phyloP scores from a whole-genome alignment of 2,329 filamentous ascomycete species.

The Alternaria rosae region DNA sequence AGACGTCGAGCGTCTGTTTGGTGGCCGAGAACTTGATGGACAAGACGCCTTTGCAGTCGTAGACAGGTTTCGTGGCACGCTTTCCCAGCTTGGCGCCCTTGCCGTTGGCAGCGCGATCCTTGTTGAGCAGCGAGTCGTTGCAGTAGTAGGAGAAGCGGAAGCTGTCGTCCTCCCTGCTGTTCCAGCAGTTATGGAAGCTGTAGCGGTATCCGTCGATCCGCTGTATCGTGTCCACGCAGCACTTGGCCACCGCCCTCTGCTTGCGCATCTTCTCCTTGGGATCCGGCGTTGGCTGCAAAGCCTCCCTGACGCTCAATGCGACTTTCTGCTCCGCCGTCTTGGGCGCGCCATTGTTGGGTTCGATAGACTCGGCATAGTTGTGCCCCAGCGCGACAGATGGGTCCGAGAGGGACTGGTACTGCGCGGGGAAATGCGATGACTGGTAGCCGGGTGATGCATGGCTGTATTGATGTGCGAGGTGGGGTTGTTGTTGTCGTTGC shows the following conservation, averaged over 20 bases:
- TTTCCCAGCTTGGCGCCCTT: slow-evolving; percentile 50
- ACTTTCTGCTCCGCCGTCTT: slow-evolving; percentile 34
- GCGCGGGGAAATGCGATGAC: slow-evolving; percentile 32
- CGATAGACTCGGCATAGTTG: slow-evolving; percentile 19
- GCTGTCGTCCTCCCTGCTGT: slow-evolving; percentile 55
- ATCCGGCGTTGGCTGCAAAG: slow-evolving; percentile 44
- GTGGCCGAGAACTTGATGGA: slow-evolving; percentile 57
- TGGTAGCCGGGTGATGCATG: slow-evolving; percentile 41
- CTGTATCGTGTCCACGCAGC: slow-evolving; percentile 54
- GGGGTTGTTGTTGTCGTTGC: slow-evolving; percentile 10
- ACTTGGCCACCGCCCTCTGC: slow-evolving; percentile 57
- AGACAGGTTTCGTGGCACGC: slow-evolving; percentile 55
- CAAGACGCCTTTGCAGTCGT: slow-evolving; percentile 58
- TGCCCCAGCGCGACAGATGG: slow-evolving; percentile 35
- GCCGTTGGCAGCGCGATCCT: slow-evolving; percentile 57
- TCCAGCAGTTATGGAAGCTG: slow-evolving; percentile 60
- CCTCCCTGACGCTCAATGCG: slow-evolving; percentile 46
- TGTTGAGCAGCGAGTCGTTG: slow-evolving; percentile 60
- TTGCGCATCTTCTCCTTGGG: slow-evolving; percentile 54
- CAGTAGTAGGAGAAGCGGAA: slow-evolving; percentile 59
- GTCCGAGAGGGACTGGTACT: slow-evolving; percentile 37
- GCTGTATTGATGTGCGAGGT: slow-evolving; percentile 17
- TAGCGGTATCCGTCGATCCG: slow-evolving; percentile 57
- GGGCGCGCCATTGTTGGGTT: slow-evolving; percentile 9
- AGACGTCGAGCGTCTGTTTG: slow-evolving; percentile 53